Evolutionary conservation across 371 early-diverging fungal species (phyloP), one percentile per base, ranked within the genome.

Genomic region (Umbelopsis sp.): DNA sequence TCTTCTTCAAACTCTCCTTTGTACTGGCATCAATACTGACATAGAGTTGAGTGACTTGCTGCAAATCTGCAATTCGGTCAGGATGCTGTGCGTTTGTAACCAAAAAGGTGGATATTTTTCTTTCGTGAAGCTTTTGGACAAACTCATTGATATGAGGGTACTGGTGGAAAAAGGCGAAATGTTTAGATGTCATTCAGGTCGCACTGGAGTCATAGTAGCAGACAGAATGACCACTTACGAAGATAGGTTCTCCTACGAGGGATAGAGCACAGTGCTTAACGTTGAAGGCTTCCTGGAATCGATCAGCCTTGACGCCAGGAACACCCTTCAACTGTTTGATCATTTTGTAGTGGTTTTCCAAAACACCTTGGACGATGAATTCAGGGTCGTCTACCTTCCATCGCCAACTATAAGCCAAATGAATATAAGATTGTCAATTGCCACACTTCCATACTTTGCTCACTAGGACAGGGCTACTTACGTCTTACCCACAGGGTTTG

Each of bases 1-100:
- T 88, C 76, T 91, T 89, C 75, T 92, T 92, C 64, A 94, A 76
- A 3, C 86, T 81, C 45, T 92, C 94, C 70, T 92, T 91, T 44
- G 90, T 93, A 24, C 89, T 85, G 4, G 92, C 94, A 77, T 94
- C 94, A 9, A 94, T 89, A 73, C 87, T 86, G 64, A 94, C 90
- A 68, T 94, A 94, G 14, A 94, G 85, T 70, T 93, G 94, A 7
- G 94, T 94, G 38, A 92, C 86, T 18, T 91, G 91, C 18, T 81
- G 86, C 81, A 94, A 80, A 18, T 80, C 85, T 46, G 86, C 80
- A 70, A 89, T 86, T 20, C 82, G 85, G 14, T 90, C 91, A 12
- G 93, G 93, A 82, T 92, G 92, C 75, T 94, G 94, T 35, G 92
- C 93, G 68, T 94, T 94, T 35, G 92, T 92, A 18, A 94, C 94